Evolutionary conservation across 148 eudicot species (phyloP), one percentile per base, ranked within the genome.

Genomic region (Suaeda aralocaspica): DNA sequence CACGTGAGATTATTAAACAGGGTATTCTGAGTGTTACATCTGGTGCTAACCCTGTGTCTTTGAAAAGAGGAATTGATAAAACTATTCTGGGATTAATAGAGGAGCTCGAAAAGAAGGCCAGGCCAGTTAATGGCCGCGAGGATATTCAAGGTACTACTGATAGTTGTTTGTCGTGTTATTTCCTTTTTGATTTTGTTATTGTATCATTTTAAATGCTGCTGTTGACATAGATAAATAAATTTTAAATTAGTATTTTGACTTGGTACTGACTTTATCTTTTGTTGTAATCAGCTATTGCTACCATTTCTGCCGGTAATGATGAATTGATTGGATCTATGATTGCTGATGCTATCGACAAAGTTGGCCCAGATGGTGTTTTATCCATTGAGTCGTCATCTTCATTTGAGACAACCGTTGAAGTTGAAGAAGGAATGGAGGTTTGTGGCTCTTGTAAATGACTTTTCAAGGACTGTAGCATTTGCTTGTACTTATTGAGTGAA

Each of bases 261-360:
- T 5, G 8, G 8, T 14, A 15, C 65, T 64, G 25, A 70, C 31
- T 10, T 70, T 57, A 8, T 62, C 46, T 18, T 55, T 16, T 62
- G 9, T 57, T 69, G 41, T 36, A 8, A 79, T 62, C 85, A 94
- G 99, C 99, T 42, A 81, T 94, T 84, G 97, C 99, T 33, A 53
- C 93, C 22, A 94, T 94, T 77, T 94, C 99, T 64, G 89, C 99
- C 77, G 97, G 97, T 12, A 91, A 91, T 82, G 97, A 94, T 77
- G 99, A 94, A 36, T 57, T 57, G 26, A 91, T 94, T 74, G 99
- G 99, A 42, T 36, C 86, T 66, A 91, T 94, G 97, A 84, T 94
- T 86, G 99, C 99, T 79, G 97, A 94, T 78, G 99, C 99, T 42
- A 85, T 94, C 56, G 99, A 94, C 81, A 94, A 94, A 79, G 99